These are phyloP conservation scores for Globisporangium spiculum DNA, from an alignment of 352 stramenopile genomes.

Conservation along the genomic window DNA sequence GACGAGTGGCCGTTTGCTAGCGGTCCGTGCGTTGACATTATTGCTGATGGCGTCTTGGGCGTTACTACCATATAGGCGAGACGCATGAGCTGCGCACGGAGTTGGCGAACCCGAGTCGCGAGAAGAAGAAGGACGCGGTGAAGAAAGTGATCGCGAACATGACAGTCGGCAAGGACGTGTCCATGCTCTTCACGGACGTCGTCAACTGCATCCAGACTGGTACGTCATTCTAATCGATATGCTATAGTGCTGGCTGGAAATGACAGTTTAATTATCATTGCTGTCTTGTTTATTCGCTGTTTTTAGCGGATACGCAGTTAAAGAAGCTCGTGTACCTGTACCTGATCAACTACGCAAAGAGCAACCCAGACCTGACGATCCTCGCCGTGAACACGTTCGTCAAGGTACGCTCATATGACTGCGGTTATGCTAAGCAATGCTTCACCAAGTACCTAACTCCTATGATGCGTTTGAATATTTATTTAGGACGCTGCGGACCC, in stretches of 20 bases:
- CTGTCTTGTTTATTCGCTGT: conserved; percentile 1
- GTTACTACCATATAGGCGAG: conserved; percentile 54
- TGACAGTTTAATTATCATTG: background rate
- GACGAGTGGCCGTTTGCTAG: background rate
- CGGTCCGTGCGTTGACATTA: background rate
- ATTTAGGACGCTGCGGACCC: conserved; percentile 73
- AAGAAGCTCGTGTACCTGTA: conserved; percentile 99
- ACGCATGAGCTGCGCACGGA: conserved; percentile 98
- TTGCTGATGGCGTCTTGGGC: background rate
- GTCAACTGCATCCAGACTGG: conserved; percentile 99
- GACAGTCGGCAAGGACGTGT: conserved; percentile 99
- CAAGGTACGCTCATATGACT: conserved; percentile 29
- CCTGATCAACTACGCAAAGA: conserved; percentile 99
- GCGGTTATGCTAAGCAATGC: background rate
- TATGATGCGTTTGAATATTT: background rate
- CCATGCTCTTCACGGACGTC: conserved; percentile 98
- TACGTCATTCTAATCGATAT: conserved; percentile 14
- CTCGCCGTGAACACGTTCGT: conserved; percentile 99
- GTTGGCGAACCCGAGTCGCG: conserved; percentile 94
- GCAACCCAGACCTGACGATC: conserved; percentile 98
- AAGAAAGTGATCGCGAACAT: conserved; percentile 99
- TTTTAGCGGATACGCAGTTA: conserved; percentile 93
- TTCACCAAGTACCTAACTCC: background rate
- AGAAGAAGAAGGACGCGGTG: conserved; percentile 98
- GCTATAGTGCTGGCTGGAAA: no score